phyloP scores from a whole-genome alignment of 306 rosid genomes.

The Notholithocarpus densiflorus region DNA sequence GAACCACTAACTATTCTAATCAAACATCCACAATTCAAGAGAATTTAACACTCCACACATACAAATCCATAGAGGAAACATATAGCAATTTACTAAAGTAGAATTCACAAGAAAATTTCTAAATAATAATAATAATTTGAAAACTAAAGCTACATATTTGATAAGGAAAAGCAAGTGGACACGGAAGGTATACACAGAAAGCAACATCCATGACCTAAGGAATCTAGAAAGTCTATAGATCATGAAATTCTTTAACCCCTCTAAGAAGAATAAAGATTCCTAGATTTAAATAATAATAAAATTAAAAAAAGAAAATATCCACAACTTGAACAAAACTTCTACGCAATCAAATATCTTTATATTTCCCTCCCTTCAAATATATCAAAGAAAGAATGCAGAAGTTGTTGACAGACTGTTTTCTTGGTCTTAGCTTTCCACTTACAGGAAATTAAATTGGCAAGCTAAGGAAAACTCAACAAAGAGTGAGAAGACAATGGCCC shows the following conservation, averaged over 20 bases:
- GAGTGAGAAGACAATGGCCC: background rate
- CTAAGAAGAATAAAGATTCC: background rate
- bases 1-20: background rate
- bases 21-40: background rate
- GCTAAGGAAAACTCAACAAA: background rate
- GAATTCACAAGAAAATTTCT: background rate
- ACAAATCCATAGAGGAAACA: background rate
- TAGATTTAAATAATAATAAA: background rate
- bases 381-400: background rate
- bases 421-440: background rate
- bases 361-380: background rate
- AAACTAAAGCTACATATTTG: background rate
- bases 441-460: constrained; percentile 1
- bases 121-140: background rate
- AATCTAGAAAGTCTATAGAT: constrained; percentile 10
- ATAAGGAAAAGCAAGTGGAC: constrained; percentile 4
- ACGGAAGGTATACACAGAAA: constrained; percentile 5
- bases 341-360: constrained; percentile 9
- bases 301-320: background rate
- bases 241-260: background rate
- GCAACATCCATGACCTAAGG: background rate
- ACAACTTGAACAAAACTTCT: constrained; percentile 1
- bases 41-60: no score
- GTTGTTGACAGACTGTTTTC: background rate
- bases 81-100: background rate